phyloP scores from a whole-genome alignment of 805 yeast genomes.

The Yarrowia sp. region DNA sequence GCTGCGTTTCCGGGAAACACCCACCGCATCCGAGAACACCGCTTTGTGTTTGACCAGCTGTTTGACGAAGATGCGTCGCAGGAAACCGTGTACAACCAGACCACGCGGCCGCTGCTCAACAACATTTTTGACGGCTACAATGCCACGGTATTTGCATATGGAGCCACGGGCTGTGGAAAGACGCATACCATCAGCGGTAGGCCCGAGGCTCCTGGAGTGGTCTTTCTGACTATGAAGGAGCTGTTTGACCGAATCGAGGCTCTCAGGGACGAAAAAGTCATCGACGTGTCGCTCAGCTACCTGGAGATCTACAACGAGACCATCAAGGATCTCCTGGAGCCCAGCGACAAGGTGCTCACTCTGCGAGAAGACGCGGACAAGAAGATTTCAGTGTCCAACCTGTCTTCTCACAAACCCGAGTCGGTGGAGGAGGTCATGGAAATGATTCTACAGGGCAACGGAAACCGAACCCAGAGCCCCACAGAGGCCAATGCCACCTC shows the following conservation, averaged over 20 bases:
- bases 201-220: slow-evolving; percentile 69
- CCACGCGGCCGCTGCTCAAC: slow-evolving; percentile 70
- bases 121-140: slow-evolving; percentile 80
- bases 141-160: slow-evolving; percentile 92
- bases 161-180: slow-evolving; percentile 97
- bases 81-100: slow-evolving; percentile 58
- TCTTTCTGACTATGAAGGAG: slow-evolving; percentile 73
- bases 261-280: slow-evolving; percentile 49
- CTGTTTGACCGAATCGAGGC: slow-evolving; percentile 60
- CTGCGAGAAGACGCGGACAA: slow-evolving; percentile 70
- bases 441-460: slow-evolving; percentile 65
- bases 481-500: slow-evolving; percentile 90
- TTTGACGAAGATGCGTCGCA: slow-evolving; percentile 68
- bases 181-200: slow-evolving; percentile 86
- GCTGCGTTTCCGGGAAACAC: slow-evolving; percentile 38
- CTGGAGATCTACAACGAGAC: slow-evolving; percentile 90
- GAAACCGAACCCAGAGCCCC: slow-evolving; percentile 75
- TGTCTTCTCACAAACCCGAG: slow-evolving; percentile 59
- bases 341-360: slow-evolving; percentile 44
- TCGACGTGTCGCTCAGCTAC: slow-evolving; percentile 61
- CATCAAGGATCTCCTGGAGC: slow-evolving; percentile 71
- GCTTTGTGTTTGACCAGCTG: slow-evolving; percentile 76
- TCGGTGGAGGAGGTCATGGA: slow-evolving; percentile 48
- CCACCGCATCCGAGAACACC: slow-evolving; percentile 62
- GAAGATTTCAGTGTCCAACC: slow-evolving; percentile 65